These are phyloP conservation scores for Tuber aestivum DNA, from an alignment of 495 filamentous ascomycete species.

Conservation along the genomic window DNA sequence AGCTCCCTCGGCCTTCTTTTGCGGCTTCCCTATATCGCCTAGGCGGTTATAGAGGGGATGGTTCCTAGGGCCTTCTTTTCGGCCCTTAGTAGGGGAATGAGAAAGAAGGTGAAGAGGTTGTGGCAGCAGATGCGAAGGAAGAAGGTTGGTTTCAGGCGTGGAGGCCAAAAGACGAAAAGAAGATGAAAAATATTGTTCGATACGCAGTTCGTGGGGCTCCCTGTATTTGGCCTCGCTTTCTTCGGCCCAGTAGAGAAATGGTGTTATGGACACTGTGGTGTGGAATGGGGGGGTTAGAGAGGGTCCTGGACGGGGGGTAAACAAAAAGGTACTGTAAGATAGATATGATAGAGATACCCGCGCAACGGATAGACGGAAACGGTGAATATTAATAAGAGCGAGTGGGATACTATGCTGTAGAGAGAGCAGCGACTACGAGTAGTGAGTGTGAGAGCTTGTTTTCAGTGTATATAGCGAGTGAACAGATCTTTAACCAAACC, in stretches of 20 bases:
- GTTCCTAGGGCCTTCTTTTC: conserved; percentile 10
- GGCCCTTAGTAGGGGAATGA: conserved; percentile 15
- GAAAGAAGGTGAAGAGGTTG: conserved; percentile 4
- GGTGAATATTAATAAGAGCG: not conserved
- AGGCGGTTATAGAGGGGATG: not conserved
- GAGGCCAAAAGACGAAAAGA: not conserved
- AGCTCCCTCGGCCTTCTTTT: not conserved
- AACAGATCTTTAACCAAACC: not conserved
- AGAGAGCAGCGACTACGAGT: not conserved
- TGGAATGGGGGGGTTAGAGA: not conserved
- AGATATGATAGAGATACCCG: not conserved
- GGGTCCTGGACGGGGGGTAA: not conserved
- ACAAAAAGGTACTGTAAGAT: not conserved
- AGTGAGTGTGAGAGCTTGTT: not conserved
- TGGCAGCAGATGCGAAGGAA: not conserved
- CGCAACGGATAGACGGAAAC: not conserved
- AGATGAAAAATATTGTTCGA: not conserved
- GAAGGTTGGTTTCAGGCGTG: not conserved
- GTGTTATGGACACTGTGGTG: not conserved
- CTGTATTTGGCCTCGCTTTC: not conserved
- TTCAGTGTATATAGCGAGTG: not conserved
- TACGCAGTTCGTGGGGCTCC: not conserved
- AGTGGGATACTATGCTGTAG: not conserved
- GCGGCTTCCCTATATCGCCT: not conserved
- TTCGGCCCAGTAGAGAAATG: not conserved